Evolutionary conservation across 768 basidiomycete species (phyloP), one percentile per base, ranked within the genome.

Genomic region (Pleurotus platypus): DNA sequence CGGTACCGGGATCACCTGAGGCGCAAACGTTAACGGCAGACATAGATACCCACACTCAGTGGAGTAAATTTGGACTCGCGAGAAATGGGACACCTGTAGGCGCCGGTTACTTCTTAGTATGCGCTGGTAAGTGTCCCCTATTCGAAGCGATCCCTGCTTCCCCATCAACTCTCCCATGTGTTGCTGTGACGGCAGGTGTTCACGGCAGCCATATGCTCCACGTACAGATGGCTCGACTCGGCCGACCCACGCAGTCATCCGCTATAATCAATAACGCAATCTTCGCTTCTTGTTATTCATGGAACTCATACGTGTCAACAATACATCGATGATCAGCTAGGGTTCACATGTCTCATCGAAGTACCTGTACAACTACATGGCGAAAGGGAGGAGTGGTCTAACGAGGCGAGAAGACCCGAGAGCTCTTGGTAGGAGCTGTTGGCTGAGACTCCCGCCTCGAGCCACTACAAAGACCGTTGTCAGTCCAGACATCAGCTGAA

Each of bases 401-500:
- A 55, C 64, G 63, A 39, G 51, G 24, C 38, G 39, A 54, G 24
- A 73, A 73, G 59, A 70, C 63, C 18, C 72, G 66, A 3, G 69
- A 70, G 39, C 20, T 60, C 46, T 59, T 63, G 51, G 39, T 37
- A 35, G 46, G 47, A 15, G 59, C 39, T 35, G 30, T 20, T 56
- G 35, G 5, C 49, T 55, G 24, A 53, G 37, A 45, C 56, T 47
- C 64, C 51, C 66, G 66, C 46, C 57, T 57, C 40, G 61, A 61
- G 22, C 65, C 57, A 39, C 68, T 60, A 68, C 86, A 87, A 55
- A 76, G 63, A 13, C 84, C 85, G 67, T 82, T 72, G 61, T 85
- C 78, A 39, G 76, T 71, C 85, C 84, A 87, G 46, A 76, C 81
- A 56, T 76, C 79, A 16, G 77, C 73, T 37, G 74, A 22, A 43